Conservation (phyloP, 1,139 yeast species). For the Kodamaea fungicola region DNA sequence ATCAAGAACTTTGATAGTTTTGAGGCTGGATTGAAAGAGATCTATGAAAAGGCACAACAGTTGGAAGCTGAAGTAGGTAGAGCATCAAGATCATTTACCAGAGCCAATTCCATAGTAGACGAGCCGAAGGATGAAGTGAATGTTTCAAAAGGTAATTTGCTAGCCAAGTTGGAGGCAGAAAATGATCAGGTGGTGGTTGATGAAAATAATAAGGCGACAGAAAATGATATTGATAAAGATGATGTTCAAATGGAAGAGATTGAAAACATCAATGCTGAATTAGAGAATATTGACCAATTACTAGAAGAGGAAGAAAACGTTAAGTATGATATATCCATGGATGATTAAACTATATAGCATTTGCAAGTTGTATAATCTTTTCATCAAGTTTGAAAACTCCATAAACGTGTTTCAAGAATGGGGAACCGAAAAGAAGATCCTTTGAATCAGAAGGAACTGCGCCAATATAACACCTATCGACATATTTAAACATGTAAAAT, state of each 20-base stretch:
- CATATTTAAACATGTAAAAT: too few relatives aligned
- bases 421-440: not conserved
- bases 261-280: slow-evolving; percentile 15
- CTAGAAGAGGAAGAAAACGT: slow-evolving; percentile 42
- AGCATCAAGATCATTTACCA: slow-evolving; percentile 4
- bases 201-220: slow-evolving; percentile 3
- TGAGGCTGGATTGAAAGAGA: slow-evolving; percentile 23
- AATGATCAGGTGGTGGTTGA: slow-evolving; percentile 4
- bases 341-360: slow-evolving; percentile 2
- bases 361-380: not conserved
- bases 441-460: too few relatives aligned
- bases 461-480: too few relatives aligned
- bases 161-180: slow-evolving; percentile 3
- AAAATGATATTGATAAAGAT: slow-evolving; percentile 3
- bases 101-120: slow-evolving; percentile 6
- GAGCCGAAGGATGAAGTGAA: slow-evolving; percentile 2
- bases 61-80: slow-evolving; percentile 13
- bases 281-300: slow-evolving; percentile 31
- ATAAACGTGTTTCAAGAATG: not conserved
- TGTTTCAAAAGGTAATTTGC: slow-evolving; percentile 11
- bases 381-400: not conserved
- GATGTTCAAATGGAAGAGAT: slow-evolving; percentile 5
- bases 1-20: slow-evolving; percentile 49
- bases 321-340: slow-evolving; percentile 32
- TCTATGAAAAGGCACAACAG: slow-evolving; percentile 25